Conservation (phyloP, 1,139 yeast genomes). For the Diutina scorzettiae region DNA sequence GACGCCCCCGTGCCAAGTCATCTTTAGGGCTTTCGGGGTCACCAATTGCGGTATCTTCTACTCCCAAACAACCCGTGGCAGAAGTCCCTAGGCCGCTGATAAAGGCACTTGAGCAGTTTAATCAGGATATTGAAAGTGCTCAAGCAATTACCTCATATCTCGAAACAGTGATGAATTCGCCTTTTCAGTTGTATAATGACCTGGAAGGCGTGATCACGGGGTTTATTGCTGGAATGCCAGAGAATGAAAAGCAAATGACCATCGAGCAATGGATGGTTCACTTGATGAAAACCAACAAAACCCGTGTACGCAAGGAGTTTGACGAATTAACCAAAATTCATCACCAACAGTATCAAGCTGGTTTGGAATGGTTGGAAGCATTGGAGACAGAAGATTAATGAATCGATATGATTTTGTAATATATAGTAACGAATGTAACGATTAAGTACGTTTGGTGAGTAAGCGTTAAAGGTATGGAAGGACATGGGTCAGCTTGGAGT, state of each 20-base stretch:
- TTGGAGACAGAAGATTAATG: background rate
- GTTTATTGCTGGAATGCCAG: conserved; percentile 60
- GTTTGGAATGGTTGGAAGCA: conserved; percentile 21
- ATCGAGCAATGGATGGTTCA: conserved; percentile 56
- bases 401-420: no score
- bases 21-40: background rate
- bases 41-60: background rate
- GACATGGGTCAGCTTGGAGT: no score
- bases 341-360: conserved; percentile 18
- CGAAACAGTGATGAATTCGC: background rate
- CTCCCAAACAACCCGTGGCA: background rate
- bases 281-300: conserved; percentile 32
- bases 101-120: background rate
- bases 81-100: background rate
- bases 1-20: background rate
- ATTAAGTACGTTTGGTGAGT: no score
- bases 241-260: conserved; percentile 55
- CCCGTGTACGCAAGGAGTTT: conserved; percentile 29
- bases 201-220: conserved; percentile 49
- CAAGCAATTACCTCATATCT: background rate
- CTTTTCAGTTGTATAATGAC: conserved; percentile 37
- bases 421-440: no score
- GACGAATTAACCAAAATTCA: conserved; percentile 7
- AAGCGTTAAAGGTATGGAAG: no score
- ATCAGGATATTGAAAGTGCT: background rate